These are phyloP conservation scores for Trichoderma koningii DNA, from an alignment of 2,329 filamentous ascomycete genomes.

Conservation along the genomic window DNA sequence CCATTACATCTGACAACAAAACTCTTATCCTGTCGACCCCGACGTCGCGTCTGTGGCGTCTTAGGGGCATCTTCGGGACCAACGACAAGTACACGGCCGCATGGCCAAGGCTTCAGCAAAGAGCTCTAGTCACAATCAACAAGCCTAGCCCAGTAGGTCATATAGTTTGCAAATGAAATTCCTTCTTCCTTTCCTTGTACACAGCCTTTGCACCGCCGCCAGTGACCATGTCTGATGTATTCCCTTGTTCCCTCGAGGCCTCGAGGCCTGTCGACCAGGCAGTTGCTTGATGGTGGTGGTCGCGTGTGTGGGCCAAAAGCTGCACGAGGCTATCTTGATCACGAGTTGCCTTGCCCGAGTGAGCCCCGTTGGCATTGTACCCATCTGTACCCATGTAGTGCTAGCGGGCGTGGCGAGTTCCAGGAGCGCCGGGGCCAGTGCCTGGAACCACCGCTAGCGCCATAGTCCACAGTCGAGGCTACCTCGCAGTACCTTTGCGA, in stretches of 20 bases:
- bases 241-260: no score
- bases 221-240: not conserved
- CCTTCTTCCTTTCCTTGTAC: constrained; percentile 12
- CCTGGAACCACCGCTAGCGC: not conserved
- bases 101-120: not conserved
- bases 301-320: constrained; percentile 21
- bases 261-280: no score
- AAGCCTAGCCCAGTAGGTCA: constrained; percentile 18
- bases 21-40: not conserved
- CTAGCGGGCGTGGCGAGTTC: not conserved
- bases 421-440: not conserved
- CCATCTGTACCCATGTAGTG: not conserved
- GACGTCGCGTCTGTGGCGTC: no score
- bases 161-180: constrained; percentile 25
- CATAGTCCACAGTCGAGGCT: not conserved
- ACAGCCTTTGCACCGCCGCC: not conserved
- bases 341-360: constrained; percentile 19
- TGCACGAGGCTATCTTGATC: constrained; percentile 22
- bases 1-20: constrained; percentile 11
- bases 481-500: not conserved
- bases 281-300: not conserved
- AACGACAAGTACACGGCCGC: not conserved
- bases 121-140: constrained; percentile 1
- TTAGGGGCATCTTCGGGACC: not conserved
- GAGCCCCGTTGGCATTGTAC: constrained; percentile 11